Evolutionary conservation across 108 stramenopile genomes (phyloP), one percentile per base, ranked within the genome.

Genomic region (Pseudonitzschia pungens): DNA sequence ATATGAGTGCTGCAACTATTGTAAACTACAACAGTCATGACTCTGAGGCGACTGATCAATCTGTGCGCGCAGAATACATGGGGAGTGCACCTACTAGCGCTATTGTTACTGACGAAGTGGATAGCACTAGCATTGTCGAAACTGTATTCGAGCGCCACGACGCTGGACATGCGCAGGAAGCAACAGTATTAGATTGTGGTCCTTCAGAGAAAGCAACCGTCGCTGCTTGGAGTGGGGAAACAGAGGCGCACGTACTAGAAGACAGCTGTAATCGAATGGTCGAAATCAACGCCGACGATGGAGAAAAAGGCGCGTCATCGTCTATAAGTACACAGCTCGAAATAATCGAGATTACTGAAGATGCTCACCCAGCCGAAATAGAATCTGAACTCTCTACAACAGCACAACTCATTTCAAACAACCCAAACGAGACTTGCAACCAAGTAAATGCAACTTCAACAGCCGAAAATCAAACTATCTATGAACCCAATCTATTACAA

Each of bases 121-220:
- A 69, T 20, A 56, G 50, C 21, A 68, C 63, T n/a, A 3, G n/a
- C 16, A 8, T 16, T 51, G 10, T 54, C 27, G 76, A 59, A 62
- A 68, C 48, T 16, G 48, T 65, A 26, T 56, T 73, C 4, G 56
- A 52, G 36, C 32, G 36, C 24, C 58, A 12, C 16, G 63, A 70
- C 9, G 55, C 59, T 48, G 74, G 68, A 33, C 43, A 73, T n/a
- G 68, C 65, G 14, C 53, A 70, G 5, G 77, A 75, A 40, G 81
- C 77, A n/a, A 77, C 48, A 44, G 77, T 82, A 29, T 68, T 82
- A 70, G 77, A 82, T 32, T 75, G 81, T 59, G 81, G 68, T 51
- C 77, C 81, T 2, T 43, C 71, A 29, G 76, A 58, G 0, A 73
- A 81, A 53, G 68, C 71, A 7, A 67, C 31, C 48, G 36, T 24